phyloP scores from a whole-genome alignment of 768 basidiomycete genomes.

The Mycena kentingensis region DNA sequence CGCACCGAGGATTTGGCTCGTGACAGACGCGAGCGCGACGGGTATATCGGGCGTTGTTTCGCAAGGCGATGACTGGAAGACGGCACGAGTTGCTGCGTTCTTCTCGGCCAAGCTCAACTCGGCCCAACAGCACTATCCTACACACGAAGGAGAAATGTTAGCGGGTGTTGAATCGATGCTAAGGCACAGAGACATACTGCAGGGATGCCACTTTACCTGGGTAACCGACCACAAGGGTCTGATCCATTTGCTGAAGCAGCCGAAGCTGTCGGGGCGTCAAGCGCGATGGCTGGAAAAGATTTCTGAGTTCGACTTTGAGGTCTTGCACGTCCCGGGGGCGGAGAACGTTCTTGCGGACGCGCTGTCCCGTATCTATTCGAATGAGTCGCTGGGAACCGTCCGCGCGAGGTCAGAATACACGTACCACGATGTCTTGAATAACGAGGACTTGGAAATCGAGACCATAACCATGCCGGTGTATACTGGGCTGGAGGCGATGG shows the following conservation, averaged over 20 bases:
- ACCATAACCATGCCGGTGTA: conserved; percentile 5
- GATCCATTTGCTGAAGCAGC: conserved; percentile 1
- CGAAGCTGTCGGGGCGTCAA: conserved; percentile 6
- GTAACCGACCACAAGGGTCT: conserved; percentile 10
- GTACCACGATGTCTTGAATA: conserved; percentile 9
- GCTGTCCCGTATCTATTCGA: conserved; percentile 7
- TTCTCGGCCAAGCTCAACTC: not conserved
- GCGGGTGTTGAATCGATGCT: conserved; percentile 9
- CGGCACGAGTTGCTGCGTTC: not conserved
- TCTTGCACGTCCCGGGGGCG: conserved; percentile 9
- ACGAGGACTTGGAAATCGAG: not conserved
- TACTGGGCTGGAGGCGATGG: not conserved
- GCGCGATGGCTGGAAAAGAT: conserved; percentile 15
- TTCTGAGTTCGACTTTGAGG: conserved; percentile 10
- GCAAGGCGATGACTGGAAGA: not conserved
- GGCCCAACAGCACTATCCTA: conserved; percentile 1
- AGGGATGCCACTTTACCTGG: conserved; percentile 8
- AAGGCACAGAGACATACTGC: conserved; percentile 8
- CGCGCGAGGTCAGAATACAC: conserved; percentile 15
- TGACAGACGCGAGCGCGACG: not conserved
- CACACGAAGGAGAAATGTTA: conserved; percentile 28
- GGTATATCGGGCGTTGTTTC: not conserved
- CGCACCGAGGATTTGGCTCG: not conserved
- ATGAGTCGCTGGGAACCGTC: conserved; percentile 9
- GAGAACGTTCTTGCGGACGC: conserved; percentile 15